Evolutionary conservation across 164 flowering plant species (phyloP), one percentile per base, ranked within the genome.

Genomic region (Buxus sempervirens): DNA sequence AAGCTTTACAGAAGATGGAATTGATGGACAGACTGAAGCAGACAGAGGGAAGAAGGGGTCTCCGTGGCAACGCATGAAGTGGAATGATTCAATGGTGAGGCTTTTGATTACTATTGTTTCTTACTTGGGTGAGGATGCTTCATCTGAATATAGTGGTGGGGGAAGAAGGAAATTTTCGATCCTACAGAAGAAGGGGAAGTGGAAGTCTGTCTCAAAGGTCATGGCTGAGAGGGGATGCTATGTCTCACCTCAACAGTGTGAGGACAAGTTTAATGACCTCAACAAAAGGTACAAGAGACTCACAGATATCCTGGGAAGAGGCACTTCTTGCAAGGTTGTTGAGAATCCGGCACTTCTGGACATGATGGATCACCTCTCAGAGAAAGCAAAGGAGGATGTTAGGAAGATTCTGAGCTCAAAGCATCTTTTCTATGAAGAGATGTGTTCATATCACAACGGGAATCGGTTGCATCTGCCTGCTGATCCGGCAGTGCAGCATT

Each of bases 211-310:
- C 41, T 81, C 84, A 0, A 74, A 74, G 60, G 82, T 77, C 14
- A 81, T 81, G 82, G 74, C 78, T 16, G 78, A 77, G 59, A 76
- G 78, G 63, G 79, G 78, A 5, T 74, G 57, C 55, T 74, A 73
- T 69, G 80, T 81, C n/a, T 81, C 84, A 0, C 84, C 84, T 1
- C 84, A 81, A 54, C 84, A 81, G 27, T 81, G 84, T 58, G 84
- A 81, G 70, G 84, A 81, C 62, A 81, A 81, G 66, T 81, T 81
- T 42, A 81, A 81, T 60, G 84, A 81, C 54, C 73, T 81, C 28
- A 81, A 81, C 67, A 79, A 81, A 60, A 64, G 84, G 72, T 81
- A 81, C 72, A 79, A 81, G 72, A 74, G 82, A 60, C 77, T 81
- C 22, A 81, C 79, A 27, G 84, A 81, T 63, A 72, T 81, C n/a